phyloP scores from a whole-genome alignment of 1,139 yeast species.

The Candida tropicalis region DNA sequence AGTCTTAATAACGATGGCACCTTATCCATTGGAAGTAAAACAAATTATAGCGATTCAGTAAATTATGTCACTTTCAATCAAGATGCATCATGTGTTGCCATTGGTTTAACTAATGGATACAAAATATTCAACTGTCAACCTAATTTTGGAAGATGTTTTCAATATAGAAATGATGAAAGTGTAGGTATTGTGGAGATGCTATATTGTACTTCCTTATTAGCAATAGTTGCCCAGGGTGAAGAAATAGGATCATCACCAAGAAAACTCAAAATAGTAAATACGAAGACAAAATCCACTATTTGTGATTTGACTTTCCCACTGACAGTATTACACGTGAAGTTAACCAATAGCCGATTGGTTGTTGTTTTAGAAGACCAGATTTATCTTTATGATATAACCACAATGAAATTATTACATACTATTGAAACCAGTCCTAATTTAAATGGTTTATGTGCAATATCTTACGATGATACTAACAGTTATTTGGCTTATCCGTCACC shows the following conservation, averaged over 20 bases:
- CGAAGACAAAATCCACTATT: constrained; percentile 69
- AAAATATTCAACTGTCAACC: constrained; percentile 88
- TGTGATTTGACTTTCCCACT: constrained; percentile 92
- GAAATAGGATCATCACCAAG: constrained; percentile 81
- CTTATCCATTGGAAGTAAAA: constrained; percentile 10
- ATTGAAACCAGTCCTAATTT: constrained; percentile 82
- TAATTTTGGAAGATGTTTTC: constrained; percentile 73
- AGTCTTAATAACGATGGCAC: constrained; percentile 14
- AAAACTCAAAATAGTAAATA: constrained; percentile 77
- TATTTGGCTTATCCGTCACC: constrained; percentile 91
- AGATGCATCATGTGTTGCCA: constrained; percentile 84
- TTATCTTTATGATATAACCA: constrained; percentile 83
- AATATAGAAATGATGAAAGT: constrained; percentile 51
- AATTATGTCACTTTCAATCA: constrained; percentile 83
- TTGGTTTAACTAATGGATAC: constrained; percentile 79
- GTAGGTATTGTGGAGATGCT: constrained; percentile 86
- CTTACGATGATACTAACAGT: constrained; percentile 64
- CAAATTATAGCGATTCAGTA: constrained; percentile 25
- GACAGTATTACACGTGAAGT: constrained; percentile 72
- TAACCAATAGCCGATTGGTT: constrained; percentile 73
- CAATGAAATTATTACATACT: constrained; percentile 85
- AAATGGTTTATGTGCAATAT: constrained; percentile 61
- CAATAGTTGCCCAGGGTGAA: constrained; percentile 86
- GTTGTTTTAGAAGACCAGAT: constrained; percentile 85
- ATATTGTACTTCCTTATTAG: constrained; percentile 83